Base-by-base conservation (phyloP, 768 basidiomycete genomes). In the Mycena vitilis region DNA sequence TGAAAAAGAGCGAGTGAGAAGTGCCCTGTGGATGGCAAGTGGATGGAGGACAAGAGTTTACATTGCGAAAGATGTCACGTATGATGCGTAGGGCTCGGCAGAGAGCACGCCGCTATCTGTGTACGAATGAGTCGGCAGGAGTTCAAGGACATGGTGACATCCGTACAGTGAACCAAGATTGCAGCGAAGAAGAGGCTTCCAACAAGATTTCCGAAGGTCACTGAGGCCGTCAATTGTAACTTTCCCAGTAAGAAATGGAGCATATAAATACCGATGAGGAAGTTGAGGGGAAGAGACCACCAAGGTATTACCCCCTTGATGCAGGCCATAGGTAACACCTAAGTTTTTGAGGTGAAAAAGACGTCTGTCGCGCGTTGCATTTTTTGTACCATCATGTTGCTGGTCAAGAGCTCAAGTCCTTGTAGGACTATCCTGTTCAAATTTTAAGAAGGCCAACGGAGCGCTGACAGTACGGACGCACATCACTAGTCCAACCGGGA, bases 401-500 rank as follows among this genome's bases (percentile, higher is more conserved):
- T 92, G 55, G 91, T 93, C 42, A 93, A 76, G 0, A 93, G 83
- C 65, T 93, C 91, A 51, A 88, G 82, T 2, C 89, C 89, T 78
- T 91, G 89, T 16, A 93, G 80, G 16, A 91, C 84, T 67, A 93
- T 91, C 91, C 91, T 93, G n/a, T 1, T 13, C n/a, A 23, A 25
- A 63, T 63, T 23, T 66, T 45, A 23, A 23, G 66, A 55, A 42
- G 15, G 25, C 15, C 40, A 15, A 37, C 37, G 40, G 42, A 61
- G 1, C 47, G 30, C 37, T 30, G 30, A 2, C 30, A 8, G 15
- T n/a, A 42, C 15, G 20, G 36, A 68, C 83, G 67, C 72, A 92
- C 91, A 93, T 93, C 62, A 90, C 88, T 81, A 93, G 86, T 74
- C 91, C 91, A 2, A 91, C 89, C 11, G 91, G 91, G 76, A 93